Evolutionary conservation across 257 asterid genomes (phyloP).

Genomic region (Plantago elongata): DNA sequence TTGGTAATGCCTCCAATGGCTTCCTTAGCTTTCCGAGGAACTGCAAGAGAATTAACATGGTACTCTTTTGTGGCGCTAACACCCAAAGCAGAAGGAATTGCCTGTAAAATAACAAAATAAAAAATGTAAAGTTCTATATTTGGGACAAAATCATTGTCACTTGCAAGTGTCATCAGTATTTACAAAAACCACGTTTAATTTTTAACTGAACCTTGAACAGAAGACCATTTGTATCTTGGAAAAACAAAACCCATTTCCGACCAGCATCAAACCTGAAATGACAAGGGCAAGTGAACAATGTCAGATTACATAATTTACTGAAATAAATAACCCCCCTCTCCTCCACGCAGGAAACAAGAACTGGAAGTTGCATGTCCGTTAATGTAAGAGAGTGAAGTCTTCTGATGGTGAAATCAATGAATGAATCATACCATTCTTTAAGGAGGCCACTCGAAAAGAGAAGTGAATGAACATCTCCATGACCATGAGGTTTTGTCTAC

Average conservation of each 20-base stretch:
- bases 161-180: slow-evolving; percentile 6
- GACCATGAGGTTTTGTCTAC: slow-evolving; percentile 99
- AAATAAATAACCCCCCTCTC: background rate
- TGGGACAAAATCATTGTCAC: slow-evolving; percentile 8
- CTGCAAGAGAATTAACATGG: slow-evolving; percentile 97
- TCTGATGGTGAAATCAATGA: slow-evolving; percentile 15
- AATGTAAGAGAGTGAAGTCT: background rate
- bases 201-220: slow-evolving; percentile 72
- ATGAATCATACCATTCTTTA: slow-evolving; percentile 59
- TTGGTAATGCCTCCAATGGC: slow-evolving; percentile 97
- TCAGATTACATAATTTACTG: slow-evolving; percentile 14
- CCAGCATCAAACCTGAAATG: slow-evolving; percentile 72
- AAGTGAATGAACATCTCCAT: slow-evolving; percentile 98
- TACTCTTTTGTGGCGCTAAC: slow-evolving; percentile 79
- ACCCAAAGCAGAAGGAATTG: slow-evolving; percentile 89
- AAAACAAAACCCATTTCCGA: slow-evolving; percentile 87
- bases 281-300: slow-evolving; percentile 16
- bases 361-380: background rate
- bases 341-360: background rate
- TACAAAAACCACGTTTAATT: slow-evolving; percentile 6
- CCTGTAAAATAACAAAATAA: slow-evolving; percentile 42
- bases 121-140: background rate
- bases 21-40: slow-evolving; percentile 98
- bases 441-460: slow-evolving; percentile 90
- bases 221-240: slow-evolving; percentile 98